phyloP scores from a whole-genome alignment of 495 filamentous ascomycete species.

The Penicillium coprophilum region DNA sequence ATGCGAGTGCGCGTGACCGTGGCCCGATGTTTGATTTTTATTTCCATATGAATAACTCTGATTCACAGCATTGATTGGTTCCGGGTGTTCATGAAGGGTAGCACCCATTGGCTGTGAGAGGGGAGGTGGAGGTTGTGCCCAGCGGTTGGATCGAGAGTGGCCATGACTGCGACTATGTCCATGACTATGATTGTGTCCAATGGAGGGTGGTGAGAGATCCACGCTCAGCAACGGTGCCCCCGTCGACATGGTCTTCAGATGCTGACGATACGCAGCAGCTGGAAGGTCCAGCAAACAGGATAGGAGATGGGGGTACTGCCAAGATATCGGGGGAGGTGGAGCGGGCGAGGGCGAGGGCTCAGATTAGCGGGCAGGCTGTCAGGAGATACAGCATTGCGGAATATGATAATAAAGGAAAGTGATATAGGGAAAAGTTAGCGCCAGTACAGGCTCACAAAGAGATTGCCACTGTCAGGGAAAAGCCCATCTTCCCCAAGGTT shows the following conservation, averaged over 20 bases:
- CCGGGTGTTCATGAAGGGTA: constrained; percentile 18
- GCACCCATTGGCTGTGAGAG: constrained; percentile 28
- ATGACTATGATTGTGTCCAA: constrained; percentile 32
- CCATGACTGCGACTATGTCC: constrained; percentile 41
- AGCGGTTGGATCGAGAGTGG: constrained; percentile 42
- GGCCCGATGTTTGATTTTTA: constrained; percentile 8
- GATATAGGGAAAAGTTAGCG: constrained; percentile 1
- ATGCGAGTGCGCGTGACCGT: constrained; percentile 28
- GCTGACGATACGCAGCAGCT: constrained; percentile 11
- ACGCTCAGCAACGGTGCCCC: constrained; percentile 34
- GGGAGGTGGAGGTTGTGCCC: constrained; percentile 35
- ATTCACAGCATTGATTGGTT: constrained; percentile 19
- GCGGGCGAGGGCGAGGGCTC: constrained; percentile 6
- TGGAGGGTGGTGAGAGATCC: constrained; percentile 32
- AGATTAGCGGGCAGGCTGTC: constrained; percentile 5
- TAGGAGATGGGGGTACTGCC: constrained; percentile 7
- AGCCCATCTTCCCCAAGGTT: constrained; percentile 2
- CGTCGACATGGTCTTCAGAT: constrained; percentile 39
- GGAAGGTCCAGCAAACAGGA: constrained; percentile 8
- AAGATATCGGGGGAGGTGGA: constrained; percentile 16
- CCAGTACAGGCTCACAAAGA: neutral
- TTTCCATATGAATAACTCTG: constrained; percentile 26
- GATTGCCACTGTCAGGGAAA: constrained; percentile 5
- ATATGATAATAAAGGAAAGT: neutral
- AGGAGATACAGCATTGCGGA: constrained; percentile 5